Conservation (phyloP, 805 yeast species). For the Yarrowia keelungensis region DNA sequence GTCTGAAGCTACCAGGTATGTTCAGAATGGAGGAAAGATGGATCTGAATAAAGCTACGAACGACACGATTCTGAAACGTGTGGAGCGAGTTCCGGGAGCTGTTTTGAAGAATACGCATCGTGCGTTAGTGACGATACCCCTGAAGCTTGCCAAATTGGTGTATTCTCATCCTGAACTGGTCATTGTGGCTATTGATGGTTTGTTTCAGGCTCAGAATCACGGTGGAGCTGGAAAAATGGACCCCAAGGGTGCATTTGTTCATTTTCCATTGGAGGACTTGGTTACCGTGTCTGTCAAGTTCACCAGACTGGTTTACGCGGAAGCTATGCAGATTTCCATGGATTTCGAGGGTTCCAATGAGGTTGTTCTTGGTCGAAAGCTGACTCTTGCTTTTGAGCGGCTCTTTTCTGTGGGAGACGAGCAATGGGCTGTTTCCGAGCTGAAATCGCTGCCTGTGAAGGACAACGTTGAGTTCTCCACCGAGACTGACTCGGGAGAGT, state of each 20-base stretch:
- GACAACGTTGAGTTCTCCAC: not conserved
- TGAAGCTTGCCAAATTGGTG: slow-evolving; percentile 7
- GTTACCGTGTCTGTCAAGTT: slow-evolving; percentile 38
- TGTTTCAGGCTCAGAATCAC: slow-evolving; percentile 22
- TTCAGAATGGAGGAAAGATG: not conserved
- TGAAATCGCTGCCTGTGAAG: not conserved
- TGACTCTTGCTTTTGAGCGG: slow-evolving; percentile 10
- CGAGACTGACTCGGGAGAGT: slow-evolving; percentile 1
- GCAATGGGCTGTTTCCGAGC: slow-evolving; percentile 18
- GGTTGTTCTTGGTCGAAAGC: slow-evolving; percentile 3
- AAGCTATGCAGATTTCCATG: slow-evolving; percentile 5
- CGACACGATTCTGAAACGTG: slow-evolving; percentile 18
- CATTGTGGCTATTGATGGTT: slow-evolving; percentile 8
- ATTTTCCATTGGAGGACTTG: slow-evolving; percentile 25
- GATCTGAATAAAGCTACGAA: slow-evolving; percentile 9
- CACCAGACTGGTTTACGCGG: slow-evolving; percentile 23
- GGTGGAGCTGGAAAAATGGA: not conserved
- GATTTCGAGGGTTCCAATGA: not conserved
- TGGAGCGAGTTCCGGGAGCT: not conserved
- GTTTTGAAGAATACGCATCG: slow-evolving; percentile 13
- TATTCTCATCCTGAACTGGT: slow-evolving; percentile 26
- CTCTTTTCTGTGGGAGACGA: slow-evolving; percentile 31
- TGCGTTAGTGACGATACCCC: slow-evolving; percentile 1
- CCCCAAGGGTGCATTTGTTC: not conserved
- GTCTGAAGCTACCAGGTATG: not conserved